These are phyloP conservation scores for Priceomyces castillae DNA, from an alignment of 805 yeast genomes.

Conservation along the genomic window DNA sequence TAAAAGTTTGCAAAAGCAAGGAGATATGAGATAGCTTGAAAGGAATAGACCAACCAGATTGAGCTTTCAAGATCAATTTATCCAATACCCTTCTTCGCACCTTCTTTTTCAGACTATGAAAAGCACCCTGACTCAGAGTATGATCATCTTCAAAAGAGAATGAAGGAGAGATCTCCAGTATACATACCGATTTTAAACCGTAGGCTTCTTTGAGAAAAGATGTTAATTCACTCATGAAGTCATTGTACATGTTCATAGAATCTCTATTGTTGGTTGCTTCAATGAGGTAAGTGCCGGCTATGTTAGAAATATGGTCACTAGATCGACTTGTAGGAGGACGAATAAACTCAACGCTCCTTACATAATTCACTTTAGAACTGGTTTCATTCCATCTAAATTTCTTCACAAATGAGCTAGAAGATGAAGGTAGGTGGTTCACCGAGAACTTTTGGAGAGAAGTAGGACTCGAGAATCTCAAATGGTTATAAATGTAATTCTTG, in stretches of 20 bases:
- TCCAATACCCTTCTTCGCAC: constrained; percentile 23
- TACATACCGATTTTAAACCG: constrained; percentile 38
- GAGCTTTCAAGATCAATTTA: constrained; percentile 39
- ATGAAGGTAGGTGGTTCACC: constrained; percentile 28
- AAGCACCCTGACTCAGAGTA: constrained; percentile 19
- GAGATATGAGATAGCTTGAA: constrained; percentile 44
- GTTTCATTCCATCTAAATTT: constrained; percentile 23
- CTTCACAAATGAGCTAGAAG: constrained; percentile 17
- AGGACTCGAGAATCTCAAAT: constrained; percentile 23
- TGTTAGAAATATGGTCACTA: constrained; percentile 20
- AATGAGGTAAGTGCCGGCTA: constrained; percentile 38
- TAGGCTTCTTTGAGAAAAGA: constrained; percentile 45
- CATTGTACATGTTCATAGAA: constrained; percentile 19
- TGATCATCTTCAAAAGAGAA: constrained; percentile 36
- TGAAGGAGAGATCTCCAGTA: constrained; percentile 49
- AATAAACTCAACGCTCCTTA: constrained; percentile 24
- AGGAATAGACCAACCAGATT: constrained; percentile 53
- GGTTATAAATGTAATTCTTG: constrained; percentile 36
- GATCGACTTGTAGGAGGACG: constrained; percentile 33
- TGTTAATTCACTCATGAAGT: constrained; percentile 22
- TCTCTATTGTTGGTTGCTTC: constrained; percentile 19
- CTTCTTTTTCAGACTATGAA: constrained; percentile 9
- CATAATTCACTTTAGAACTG: constrained; percentile 30
- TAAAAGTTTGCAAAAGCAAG: constrained; percentile 42
- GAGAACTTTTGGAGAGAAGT: constrained; percentile 35